Evolutionary conservation across 768 basidiomycete species (phyloP), one percentile per base, ranked within the genome.

Genomic region (Clitopilus hobsonii): DNA sequence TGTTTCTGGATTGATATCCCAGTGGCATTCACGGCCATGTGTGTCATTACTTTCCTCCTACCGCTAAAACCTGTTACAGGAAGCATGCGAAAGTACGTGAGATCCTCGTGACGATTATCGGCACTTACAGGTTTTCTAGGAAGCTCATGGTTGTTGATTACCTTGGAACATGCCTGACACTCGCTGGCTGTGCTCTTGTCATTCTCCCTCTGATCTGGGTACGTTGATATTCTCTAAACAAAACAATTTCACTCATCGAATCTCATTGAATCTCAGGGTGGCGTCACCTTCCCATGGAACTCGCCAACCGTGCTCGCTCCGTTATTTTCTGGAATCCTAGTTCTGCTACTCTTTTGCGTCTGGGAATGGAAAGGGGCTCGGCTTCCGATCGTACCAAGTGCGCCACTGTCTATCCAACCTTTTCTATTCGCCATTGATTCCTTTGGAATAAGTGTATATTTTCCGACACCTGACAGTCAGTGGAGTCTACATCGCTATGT

Each of bases 1-100:
- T 88, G 86, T 63, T 88, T 88, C 66, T 89, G 86, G 83, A 75
- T 89, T 48, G 85, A 80, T 22, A 72, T 89, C 1, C 88, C 88
- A 0, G 62, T 86, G 2, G 81, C 85, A 0, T 66, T 79, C 11
- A 61, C 70, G 32, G 77, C 84, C 0, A 77, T 85, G 22, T 67
- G 74, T 18, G 78, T 85, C 14, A 81, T 89, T 3, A 60, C 79
- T 16, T 80, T 86, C 56, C 68, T 87, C 8, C 73, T 91, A 0
- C 89, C 89, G 0, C 71, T 89, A n/a, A 85, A 86, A 56, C 74
- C 79, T 2, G 87, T 90, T 6, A 71, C 76, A 11, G 89, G 89
- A 0, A 71, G 81, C 54, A 76, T 84, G 18, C 76, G 74, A 64
- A 69, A 70, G 83, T 81, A 53, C 53, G 58, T 7, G 2, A 10